phyloP scores from a whole-genome alignment of 441 rosid species.

The Flueggea neowawraea region DNA sequence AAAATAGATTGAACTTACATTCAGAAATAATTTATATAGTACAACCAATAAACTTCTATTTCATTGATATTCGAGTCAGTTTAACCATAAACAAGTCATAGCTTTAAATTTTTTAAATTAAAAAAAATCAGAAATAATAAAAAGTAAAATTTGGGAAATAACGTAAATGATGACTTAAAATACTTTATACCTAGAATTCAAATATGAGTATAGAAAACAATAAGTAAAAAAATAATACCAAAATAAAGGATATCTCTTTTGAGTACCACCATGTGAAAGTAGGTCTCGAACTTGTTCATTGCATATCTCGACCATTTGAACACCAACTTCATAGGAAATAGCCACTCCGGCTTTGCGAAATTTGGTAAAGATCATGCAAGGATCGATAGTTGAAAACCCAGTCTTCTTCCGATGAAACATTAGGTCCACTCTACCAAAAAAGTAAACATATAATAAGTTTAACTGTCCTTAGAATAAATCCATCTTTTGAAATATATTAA shows the following conservation, averaged over 20 bases:
- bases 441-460: neutral
- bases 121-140: too few relatives aligned
- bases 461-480: neutral
- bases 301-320: slow-evolving; percentile 38
- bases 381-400: slow-evolving; percentile 38
- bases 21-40: too few relatives aligned
- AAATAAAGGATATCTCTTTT: slow-evolving; percentile 31
- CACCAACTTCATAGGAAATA: slow-evolving; percentile 29
- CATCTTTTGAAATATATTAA: neutral
- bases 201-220: neutral
- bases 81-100: too few relatives aligned
- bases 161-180: too few relatives aligned
- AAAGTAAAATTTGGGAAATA: too few relatives aligned
- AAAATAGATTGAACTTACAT: too few relatives aligned
- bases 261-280: slow-evolving; percentile 25
- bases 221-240: neutral
- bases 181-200: neutral
- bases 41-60: too few relatives aligned
- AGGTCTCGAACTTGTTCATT: slow-evolving; percentile 41
- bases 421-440: slow-evolving; percentile 28
- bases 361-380: slow-evolving; percentile 27
- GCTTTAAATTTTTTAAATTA: too few relatives aligned
- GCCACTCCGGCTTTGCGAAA: slow-evolving; percentile 26
- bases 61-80: too few relatives aligned
- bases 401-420: slow-evolving; percentile 22